Conservation (phyloP, 768 basidiomycete genomes). For the Cystofilobasidium macerans region DNA sequence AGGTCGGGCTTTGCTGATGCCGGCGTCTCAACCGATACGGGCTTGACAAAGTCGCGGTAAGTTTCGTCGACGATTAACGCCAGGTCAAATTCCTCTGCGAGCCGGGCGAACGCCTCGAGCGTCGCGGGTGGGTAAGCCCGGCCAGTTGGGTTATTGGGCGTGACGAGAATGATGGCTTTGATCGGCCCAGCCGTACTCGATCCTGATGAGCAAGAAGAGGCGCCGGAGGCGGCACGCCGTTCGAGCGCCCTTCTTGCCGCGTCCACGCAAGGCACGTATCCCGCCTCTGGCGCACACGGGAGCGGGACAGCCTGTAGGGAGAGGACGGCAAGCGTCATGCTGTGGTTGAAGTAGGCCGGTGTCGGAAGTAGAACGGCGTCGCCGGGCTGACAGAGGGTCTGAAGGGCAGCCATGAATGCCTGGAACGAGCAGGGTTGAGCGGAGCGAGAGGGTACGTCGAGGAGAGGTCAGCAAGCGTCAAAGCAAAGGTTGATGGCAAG, state of each 20-base stretch:
- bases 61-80: slow-evolving; percentile 79
- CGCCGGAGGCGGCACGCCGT: too few relatives aligned
- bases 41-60: slow-evolving; percentile 66
- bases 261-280: slow-evolving; percentile 52
- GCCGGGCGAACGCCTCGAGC: slow-evolving; percentile 49
- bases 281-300: slow-evolving; percentile 39
- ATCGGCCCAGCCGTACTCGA: slow-evolving; percentile 37
- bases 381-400: slow-evolving; percentile 28
- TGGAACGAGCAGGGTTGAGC: slow-evolving; percentile 52
- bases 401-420: slow-evolving; percentile 32
- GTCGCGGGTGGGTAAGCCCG: slow-evolving; percentile 53
- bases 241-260: too few relatives aligned
- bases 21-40: slow-evolving; percentile 38
- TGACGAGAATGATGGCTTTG: slow-evolving; percentile 56
- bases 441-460: slow-evolving; percentile 58
- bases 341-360: slow-evolving; percentile 26
- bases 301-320: slow-evolving; percentile 52
- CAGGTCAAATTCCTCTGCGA: slow-evolving; percentile 49
- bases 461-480: slow-evolving; percentile 57
- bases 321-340: slow-evolving; percentile 57
- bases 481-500: slow-evolving; percentile 54
- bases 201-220: slow-evolving; percentile 44
- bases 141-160: slow-evolving; percentile 67
- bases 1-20: slow-evolving; percentile 9
- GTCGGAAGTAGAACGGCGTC: slow-evolving; percentile 32